Evolutionary conservation across 2,329 filamentous ascomycete species (phyloP).

Genomic region (Rhexocercosporidium sp.): DNA sequence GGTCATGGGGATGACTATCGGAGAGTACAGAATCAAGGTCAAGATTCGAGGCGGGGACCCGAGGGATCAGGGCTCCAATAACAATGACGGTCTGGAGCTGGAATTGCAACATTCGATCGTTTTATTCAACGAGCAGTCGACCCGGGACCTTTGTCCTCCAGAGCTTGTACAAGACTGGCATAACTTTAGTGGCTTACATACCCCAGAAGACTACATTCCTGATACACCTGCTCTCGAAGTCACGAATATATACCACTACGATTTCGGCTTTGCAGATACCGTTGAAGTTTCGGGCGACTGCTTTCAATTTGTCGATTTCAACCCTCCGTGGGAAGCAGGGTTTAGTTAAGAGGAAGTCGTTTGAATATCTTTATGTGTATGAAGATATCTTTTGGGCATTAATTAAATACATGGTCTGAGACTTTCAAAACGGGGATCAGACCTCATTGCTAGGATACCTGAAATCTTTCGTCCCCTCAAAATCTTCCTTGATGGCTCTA

Average conservation of each 20-base stretch:
- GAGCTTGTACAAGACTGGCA: not conserved
- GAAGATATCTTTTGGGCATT: not conserved
- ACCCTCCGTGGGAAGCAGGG: not conserved
- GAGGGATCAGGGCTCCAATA: not conserved
- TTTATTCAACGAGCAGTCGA: not conserved
- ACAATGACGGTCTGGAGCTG: not conserved
- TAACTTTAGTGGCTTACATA: not conserved
- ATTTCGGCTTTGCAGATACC: not conserved
- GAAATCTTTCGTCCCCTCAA: constrained; percentile 65
- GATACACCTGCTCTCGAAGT: not conserved
- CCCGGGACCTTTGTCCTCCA: no score
- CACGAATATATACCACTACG: not conserved
- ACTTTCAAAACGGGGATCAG: no score
- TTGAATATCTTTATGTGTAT: not conserved
- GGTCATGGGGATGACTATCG: constrained; percentile 53
- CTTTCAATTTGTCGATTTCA: constrained; percentile 11
- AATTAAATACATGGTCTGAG: no score
- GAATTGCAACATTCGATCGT: no score
- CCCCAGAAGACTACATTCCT: not conserved
- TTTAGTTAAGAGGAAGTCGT: not conserved
- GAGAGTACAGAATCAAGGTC: constrained; percentile 24
- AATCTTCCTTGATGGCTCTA: constrained; percentile 77
- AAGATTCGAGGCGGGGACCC: not conserved
- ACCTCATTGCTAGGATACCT: constrained; percentile 73
- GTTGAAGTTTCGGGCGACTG: not conserved